These are phyloP conservation scores for Yarrowia divulgata DNA, from an alignment of 805 yeast species.

Conservation along the genomic window DNA sequence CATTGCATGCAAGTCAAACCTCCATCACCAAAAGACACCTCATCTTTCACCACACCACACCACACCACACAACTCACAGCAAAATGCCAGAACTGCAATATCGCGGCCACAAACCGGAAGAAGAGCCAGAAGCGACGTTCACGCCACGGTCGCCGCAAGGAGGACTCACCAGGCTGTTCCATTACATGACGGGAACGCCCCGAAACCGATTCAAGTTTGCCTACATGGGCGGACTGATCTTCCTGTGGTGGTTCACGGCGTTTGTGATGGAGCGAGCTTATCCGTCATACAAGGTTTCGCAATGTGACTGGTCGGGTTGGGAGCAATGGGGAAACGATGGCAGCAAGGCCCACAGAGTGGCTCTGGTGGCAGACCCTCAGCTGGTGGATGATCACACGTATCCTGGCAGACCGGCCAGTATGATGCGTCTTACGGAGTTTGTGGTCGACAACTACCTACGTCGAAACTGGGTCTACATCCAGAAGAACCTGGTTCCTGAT, in stretches of 20 bases:
- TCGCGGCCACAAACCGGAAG: slow-evolving; percentile 21
- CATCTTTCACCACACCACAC: background rate
- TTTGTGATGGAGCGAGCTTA: slow-evolving; percentile 29
- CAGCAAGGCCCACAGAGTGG: slow-evolving; percentile 50
- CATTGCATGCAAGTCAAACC: slow-evolving; percentile 4
- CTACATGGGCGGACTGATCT: slow-evolving; percentile 22
- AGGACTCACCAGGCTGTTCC: slow-evolving; percentile 33
- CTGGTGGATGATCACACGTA: slow-evolving; percentile 88
- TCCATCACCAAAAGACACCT: slow-evolving; percentile 24
- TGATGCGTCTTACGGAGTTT: slow-evolving; percentile 63
- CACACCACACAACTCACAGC: background rate
- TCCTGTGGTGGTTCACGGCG: slow-evolving; percentile 26
- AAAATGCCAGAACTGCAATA: slow-evolving; percentile 18
- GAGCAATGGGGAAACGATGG: slow-evolving; percentile 41
- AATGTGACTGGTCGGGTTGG: slow-evolving; percentile 56
- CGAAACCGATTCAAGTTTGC: slow-evolving; percentile 28
- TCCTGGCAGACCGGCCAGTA: slow-evolving; percentile 65
- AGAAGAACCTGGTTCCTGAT: slow-evolving; percentile 71
- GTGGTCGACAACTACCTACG: slow-evolving; percentile 81
- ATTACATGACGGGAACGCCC: slow-evolving; percentile 28
- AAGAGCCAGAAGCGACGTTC: slow-evolving; percentile 4
- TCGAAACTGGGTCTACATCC: slow-evolving; percentile 71
- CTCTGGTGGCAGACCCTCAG: slow-evolving; percentile 91
- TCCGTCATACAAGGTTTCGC: slow-evolving; percentile 13
- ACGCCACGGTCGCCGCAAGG: slow-evolving; percentile 32